A percentile compares a stretch with the other conserved stretches of the same genome.
phyloP scores from a whole-genome alignment of 495 filamentous ascomycete species.

The Aspergillus asperescens region DNA sequence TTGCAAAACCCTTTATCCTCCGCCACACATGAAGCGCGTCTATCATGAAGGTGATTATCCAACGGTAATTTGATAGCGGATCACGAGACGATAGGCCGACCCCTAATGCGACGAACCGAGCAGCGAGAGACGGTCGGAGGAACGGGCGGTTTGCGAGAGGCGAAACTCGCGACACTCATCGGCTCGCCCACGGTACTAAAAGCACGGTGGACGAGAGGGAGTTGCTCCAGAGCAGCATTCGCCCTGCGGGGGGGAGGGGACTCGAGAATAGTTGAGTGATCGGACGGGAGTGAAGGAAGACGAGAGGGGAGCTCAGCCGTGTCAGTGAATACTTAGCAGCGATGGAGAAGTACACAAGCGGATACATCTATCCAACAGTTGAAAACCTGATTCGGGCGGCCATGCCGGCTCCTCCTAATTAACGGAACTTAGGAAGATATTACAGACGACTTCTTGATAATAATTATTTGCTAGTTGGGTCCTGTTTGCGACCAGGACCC shows the following conservation, averaged over 20 bases:
- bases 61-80: background rate
- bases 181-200: constrained; percentile 36
- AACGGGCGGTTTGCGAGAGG: constrained; percentile 4
- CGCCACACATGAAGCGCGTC: constrained; percentile 12
- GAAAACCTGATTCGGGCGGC: constrained; percentile 16
- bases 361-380: background rate
- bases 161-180: constrained; percentile 16
- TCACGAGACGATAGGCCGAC: background rate
- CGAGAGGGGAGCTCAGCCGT: constrained; percentile 1
- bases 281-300: background rate
- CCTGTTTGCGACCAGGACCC: constrained; percentile 16
- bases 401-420: constrained; percentile 6
- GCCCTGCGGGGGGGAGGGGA: constrained; percentile 17
- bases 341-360: background rate
- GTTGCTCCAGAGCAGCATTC: constrained; percentile 34
- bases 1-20: constrained; percentile 7
- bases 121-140: background rate
- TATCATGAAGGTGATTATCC: background rate
- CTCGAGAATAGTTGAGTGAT: constrained; percentile 9
- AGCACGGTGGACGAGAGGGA: constrained; percentile 36
- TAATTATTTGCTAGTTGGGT: background rate
- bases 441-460: constrained; percentile 1
- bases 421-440: constrained; percentile 1
- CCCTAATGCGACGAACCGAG: constrained; percentile 4
- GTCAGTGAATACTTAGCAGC: background rate